A percentile compares a stretch with the other conserved stretches of the same genome.
Evolutionary conservation across 2,329 filamentous ascomycete species (phyloP).

Genomic region (Hypomyces perniciosus): DNA sequence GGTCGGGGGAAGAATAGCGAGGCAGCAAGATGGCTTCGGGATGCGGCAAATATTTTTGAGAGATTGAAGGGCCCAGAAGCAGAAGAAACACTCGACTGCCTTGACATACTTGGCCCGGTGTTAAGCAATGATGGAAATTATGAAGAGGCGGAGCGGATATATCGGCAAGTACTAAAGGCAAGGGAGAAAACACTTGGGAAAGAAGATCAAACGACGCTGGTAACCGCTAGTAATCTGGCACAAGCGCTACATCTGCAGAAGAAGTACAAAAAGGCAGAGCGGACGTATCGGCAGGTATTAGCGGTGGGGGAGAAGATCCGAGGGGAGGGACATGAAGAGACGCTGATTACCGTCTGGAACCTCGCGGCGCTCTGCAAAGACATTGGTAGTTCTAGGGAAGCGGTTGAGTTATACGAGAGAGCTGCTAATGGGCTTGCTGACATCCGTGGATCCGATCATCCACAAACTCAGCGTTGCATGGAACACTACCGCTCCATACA

Average conservation of each 20-base stretch:
- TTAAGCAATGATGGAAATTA: background rate
- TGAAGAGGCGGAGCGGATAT: background rate
- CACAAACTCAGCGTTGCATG: too few relatives aligned
- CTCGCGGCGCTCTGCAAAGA: too few relatives aligned
- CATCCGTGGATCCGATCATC: too few relatives aligned
- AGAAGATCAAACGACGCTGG: background rate
- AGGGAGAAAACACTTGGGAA: background rate
- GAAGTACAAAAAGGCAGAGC: background rate
- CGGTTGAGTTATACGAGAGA: too few relatives aligned
- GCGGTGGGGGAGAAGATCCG: background rate
- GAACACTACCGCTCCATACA: too few relatives aligned
- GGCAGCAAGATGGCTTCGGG: background rate
- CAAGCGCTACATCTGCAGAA: background rate
- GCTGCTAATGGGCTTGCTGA: too few relatives aligned
- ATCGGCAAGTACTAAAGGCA: background rate
- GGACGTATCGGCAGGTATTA: background rate
- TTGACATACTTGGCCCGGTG: background rate
- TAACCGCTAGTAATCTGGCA: background rate
- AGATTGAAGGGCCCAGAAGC: background rate
- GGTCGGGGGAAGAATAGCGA: background rate
- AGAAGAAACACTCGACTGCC: background rate
- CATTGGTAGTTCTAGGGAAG: too few relatives aligned
- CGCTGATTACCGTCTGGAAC: background rate
- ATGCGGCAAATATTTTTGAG: background rate
- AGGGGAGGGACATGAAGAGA: background rate